These are phyloP conservation scores for Venturia oleaginea DNA, from an alignment of 2,329 filamentous ascomycete genomes.

Conservation along the genomic window DNA sequence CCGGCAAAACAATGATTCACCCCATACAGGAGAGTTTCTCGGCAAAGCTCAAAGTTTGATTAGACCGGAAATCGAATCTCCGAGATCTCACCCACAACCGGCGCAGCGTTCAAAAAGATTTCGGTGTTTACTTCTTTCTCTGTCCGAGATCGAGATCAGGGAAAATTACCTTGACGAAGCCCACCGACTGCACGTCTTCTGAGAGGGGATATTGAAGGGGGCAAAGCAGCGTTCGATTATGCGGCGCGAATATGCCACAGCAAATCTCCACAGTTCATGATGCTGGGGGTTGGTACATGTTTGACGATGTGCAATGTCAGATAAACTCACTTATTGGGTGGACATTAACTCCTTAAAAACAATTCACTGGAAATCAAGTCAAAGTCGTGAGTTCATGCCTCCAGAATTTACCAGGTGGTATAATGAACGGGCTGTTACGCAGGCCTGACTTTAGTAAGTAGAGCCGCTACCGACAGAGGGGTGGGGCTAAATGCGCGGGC, in stretches of 20 bases:
- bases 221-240: conserved; percentile 9
- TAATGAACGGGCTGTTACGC: too few relatives aligned
- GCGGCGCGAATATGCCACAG: conserved; percentile 3
- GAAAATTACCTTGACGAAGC: conserved; percentile 6
- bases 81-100: not conserved
- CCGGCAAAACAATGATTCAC: not conserved
- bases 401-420: too few relatives aligned
- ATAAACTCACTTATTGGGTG: conserved; percentile 12
- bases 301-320: conserved; percentile 13
- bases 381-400: too few relatives aligned
- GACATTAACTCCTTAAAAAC: not conserved
- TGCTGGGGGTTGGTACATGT: conserved; percentile 9
- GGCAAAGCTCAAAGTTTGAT: conserved; percentile 3
- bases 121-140: conserved; percentile 11
- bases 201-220: conserved; percentile 11
- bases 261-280: conserved; percentile 11
- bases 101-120: conserved; percentile 9
- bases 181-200: conserved; percentile 9
- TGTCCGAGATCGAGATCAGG: conserved; percentile 13
- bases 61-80: conserved; percentile 8
- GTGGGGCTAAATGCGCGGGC: too few relatives aligned
- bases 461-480: too few relatives aligned
- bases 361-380: too few relatives aligned
- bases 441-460: too few relatives aligned
- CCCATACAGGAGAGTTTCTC: not conserved